Evolutionary conservation across 768 basidiomycete genomes (phyloP).

Genomic region (Nidularia pulvinata): DNA sequence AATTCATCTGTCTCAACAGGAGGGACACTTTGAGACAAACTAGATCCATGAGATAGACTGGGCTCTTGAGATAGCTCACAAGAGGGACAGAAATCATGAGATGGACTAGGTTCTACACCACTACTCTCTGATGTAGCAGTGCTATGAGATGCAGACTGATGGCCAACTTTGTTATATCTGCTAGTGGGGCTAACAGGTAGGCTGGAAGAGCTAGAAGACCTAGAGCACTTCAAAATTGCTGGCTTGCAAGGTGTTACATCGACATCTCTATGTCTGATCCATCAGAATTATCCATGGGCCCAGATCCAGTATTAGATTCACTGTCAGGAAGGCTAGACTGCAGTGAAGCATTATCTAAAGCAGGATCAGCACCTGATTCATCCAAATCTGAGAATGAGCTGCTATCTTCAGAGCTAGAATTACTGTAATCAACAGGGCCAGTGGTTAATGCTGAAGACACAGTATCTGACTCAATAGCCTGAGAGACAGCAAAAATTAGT

Average conservation of each 20-base stretch:
- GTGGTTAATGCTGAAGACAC: neutral
- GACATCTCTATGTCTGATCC: neutral
- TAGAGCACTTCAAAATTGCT: neutral
- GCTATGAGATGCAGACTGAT: neutral
- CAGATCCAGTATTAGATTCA: neutral
- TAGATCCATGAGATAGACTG: no score
- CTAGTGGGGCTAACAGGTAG: neutral
- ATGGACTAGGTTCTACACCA: neutral
- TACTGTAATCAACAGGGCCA: neutral
- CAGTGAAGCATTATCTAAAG: neutral
- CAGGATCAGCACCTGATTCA: neutral
- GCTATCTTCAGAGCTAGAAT: neutral
- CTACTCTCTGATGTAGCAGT: neutral
- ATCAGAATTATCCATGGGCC: no score
- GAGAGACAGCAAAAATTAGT: neutral
- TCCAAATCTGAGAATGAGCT: neutral
- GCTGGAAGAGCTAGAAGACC: neutral
- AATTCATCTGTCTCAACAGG: neutral
- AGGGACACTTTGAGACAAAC: neutral
- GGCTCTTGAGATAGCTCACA: no score
- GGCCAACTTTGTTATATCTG: neutral
- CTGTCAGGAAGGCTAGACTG: neutral
- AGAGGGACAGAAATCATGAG: neutral
- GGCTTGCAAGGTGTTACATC: neutral
- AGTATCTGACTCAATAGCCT: neutral